Evolutionary conservation across 345 rosid species (phyloP), one percentile per base, ranked within the genome.

Genomic region (Acer negundo): DNA sequence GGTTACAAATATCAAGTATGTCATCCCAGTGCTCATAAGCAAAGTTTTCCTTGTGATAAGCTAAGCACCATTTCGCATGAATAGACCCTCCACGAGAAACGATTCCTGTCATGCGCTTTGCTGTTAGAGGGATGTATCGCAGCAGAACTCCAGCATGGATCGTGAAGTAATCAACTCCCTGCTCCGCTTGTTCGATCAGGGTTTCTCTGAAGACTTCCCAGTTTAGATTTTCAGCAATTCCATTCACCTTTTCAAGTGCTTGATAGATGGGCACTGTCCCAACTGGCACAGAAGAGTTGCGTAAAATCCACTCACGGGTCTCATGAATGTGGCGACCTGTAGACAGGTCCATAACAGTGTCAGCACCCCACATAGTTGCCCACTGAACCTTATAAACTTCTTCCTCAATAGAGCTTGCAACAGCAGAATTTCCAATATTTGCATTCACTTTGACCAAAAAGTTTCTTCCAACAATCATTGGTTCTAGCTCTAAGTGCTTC

Each of bases 341-440:
- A 7, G 99, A 97, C 69, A 97, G 94, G 80, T 97, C 99, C 99
- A 97, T 97, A 77, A 97, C 93, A 23, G 98, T 97, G 78, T 94
- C 98, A 15, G 96, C 98, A 84, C 99, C 97, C 97, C 99, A 94
- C 97, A 92, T 93, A 19, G 97, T 97, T 42, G 99, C 99, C 99
- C 99, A 97, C n/a, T 92, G 98, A 80, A 94, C 97, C 86, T 97
- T 97, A 66, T 94, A 94, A 56, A 97, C 98, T 85, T 97, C 99
- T 72, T 97, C 99, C 87, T 97, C 97, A 2, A 97, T 94, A 42
- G 98, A 94, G 81, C 99, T 94, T 4, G 92, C 99, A 72, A 94
- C 97, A 80, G 92, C 96, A 3, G 97, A 97, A 81, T 97, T 97
- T 72, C 98, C 99, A 24, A 97, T 97, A 70, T 97, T 97, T 13